Evolutionary conservation across 2,329 filamentous ascomycete genomes (phyloP), one percentile per base, ranked within the genome.

Genomic region (Diaporthe helianthi): DNA sequence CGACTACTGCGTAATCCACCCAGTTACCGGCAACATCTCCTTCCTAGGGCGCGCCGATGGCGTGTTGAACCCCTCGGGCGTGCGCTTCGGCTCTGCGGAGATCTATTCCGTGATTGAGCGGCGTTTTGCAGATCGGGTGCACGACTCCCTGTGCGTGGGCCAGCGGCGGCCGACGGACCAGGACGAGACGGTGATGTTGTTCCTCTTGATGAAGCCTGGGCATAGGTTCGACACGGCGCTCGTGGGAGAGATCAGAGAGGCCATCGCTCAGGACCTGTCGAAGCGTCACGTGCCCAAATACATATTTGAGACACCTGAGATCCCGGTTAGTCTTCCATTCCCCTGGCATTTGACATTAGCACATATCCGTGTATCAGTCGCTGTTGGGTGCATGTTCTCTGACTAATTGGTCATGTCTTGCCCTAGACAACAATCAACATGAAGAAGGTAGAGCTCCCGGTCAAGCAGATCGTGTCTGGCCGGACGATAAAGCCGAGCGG

Each of bases 401-500:
- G 26, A 33, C 55, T 68, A 46, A 64, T 24, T 19, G 5, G 38
- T 22, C 29, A 4, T 58, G 24, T 15, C 12, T 41, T 26, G 53
- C 22, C 24, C 19, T 33, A 93, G 89, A 92, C 90, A 0, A 96
- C 93, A 0, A 89, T 96, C 72, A 96, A 95, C 76, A 80, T 93
- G 61, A 96, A 96, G 78, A 96, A 96, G 79, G 93, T 96, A 4
- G 93, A 96, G 78, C 75, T 96, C 65, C 92, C 92, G 0, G 91
- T 96, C 36, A 96, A 96, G 81, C 90, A 93, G 76, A 96, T 96
- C 72, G 90, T 96, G 0, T 93, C 88, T 0, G 93, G 93, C 0
- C 88, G 89, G 74, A 87, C 81, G 29, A 87, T 96, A 76, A 93
- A 91, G 79, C 87, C 92, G 0, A 93, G 90, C 60, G 92, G 92